Percentiles rank a stretch among this genome's conserved stretches.
phyloP scores from a whole-genome alignment of 2,329 filamentous ascomycete genomes.

The Claviceps pazoutovae region DNA sequence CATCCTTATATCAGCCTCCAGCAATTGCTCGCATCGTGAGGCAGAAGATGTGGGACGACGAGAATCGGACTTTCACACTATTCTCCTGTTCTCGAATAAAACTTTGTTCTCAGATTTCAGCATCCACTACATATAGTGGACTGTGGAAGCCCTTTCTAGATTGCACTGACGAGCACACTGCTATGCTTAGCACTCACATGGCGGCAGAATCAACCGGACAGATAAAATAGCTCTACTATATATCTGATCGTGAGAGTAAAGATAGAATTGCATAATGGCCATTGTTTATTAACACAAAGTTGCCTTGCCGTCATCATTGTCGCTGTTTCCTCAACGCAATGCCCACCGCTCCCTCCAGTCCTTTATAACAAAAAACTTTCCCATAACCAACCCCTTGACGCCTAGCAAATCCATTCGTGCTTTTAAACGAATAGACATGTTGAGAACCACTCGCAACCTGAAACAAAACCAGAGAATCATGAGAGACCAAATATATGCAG shows the following conservation, averaged over 20 bases:
- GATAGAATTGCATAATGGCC: neutral
- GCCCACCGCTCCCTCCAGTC: neutral
- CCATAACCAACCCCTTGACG: constrained; percentile 1
- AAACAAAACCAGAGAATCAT: neutral
- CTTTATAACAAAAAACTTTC: neutral
- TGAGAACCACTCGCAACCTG: neutral
- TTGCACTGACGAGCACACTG: no score
- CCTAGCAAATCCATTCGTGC: neutral
- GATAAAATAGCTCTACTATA: neutral
- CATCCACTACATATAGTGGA: no score
- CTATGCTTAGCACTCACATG: neutral
- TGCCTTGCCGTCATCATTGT: neutral
- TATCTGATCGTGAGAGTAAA: neutral
- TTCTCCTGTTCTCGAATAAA: no score
- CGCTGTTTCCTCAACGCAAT: neutral
- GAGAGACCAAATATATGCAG: neutral
- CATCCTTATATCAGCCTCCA: no score
- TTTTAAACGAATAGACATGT: neutral
- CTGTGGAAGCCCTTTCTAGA: no score
- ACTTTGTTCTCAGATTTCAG: no score
- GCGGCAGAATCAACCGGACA: neutral
- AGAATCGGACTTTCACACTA: no score
- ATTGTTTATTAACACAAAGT: neutral
- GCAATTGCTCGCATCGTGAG: no score
- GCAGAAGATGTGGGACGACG: no score